A percentile compares a stretch with the other conserved stretches of the same genome.
phyloP scores from a whole-genome alignment of 257 asterid species.

The Orobanche coerulescens region DNA sequence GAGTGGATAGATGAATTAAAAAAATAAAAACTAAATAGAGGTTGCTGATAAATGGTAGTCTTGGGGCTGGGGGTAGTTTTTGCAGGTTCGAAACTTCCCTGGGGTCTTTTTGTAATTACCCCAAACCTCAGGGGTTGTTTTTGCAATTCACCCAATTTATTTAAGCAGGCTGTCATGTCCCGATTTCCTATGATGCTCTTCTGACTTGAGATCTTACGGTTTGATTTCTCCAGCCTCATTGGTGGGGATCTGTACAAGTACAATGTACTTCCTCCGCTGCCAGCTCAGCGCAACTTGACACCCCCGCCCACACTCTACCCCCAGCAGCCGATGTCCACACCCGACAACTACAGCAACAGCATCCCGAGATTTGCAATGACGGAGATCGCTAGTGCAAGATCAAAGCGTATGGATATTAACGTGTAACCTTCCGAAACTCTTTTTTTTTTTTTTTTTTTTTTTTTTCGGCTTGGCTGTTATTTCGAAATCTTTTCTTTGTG shows the following conservation, averaged over 20 bases:
- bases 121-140: no score
- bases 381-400: constrained; percentile 43
- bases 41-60: no score
- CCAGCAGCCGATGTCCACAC: constrained; percentile 90
- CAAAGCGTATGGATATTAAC: constrained; percentile 71
- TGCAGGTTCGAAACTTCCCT: background rate
- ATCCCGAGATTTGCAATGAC: constrained; percentile 53
- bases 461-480: no score
- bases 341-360: constrained; percentile 64
- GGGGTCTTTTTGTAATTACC: background rate
- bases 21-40: no score
- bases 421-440: constrained; percentile 44
- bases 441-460: no score
- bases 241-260: constrained; percentile 54
- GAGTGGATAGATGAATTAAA: no score
- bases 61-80: no score
- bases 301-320: constrained; percentile 98
- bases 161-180: no score
- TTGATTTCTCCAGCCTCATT: constrained; percentile 35
- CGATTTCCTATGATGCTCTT: no score
- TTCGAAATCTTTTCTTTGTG: no score
- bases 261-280: constrained; percentile 80
- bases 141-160: no score
- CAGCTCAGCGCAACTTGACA: constrained; percentile 83
- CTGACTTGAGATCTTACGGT: background rate